These are phyloP conservation scores for Tolypocladium endophyticum DNA, from an alignment of 2,329 filamentous ascomycete species.

Conservation along the genomic window DNA sequence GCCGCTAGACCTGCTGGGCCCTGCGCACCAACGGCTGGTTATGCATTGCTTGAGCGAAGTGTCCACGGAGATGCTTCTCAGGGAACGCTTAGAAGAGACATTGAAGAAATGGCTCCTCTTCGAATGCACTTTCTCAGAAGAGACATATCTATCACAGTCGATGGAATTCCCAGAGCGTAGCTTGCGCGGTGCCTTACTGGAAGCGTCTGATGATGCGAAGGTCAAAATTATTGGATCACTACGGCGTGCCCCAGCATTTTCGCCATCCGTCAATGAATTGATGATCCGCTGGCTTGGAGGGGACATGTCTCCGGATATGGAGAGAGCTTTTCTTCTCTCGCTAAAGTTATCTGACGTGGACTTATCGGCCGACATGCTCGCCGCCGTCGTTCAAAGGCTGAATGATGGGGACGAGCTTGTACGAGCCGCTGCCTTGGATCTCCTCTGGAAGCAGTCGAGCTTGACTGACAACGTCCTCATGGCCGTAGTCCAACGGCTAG, in stretches of 20 bases:
- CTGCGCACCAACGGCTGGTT: background rate
- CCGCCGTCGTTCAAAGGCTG: no score
- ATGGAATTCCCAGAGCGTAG: background rate
- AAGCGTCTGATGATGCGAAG: background rate
- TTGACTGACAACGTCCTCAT: no score
- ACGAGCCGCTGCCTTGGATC: no score
- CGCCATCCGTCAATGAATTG: background rate
- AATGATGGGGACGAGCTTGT: no score
- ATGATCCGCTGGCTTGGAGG: background rate
- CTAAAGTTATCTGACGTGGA: no score
- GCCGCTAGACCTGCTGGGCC: conserved; percentile 1
- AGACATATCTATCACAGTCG: background rate
- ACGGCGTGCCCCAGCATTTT: background rate
- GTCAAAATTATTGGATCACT: background rate
- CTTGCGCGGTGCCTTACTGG: background rate
- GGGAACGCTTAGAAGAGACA: background rate
- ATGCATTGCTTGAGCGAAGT: conserved; percentile 2
- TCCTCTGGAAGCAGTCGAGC: no score
- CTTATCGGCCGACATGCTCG: no score
- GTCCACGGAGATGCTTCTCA: background rate
- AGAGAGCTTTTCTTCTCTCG: no score
- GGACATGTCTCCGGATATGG: background rate
- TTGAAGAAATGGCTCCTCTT: background rate
- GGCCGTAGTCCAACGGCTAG: no score
- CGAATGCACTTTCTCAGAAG: background rate